A percentile compares a stretch with the other conserved stretches of the same genome.
These are phyloP conservation scores for Phialemoniopsis sp. DNA, from an alignment of 2,329 filamentous ascomycete species.

Conservation along the genomic window DNA sequence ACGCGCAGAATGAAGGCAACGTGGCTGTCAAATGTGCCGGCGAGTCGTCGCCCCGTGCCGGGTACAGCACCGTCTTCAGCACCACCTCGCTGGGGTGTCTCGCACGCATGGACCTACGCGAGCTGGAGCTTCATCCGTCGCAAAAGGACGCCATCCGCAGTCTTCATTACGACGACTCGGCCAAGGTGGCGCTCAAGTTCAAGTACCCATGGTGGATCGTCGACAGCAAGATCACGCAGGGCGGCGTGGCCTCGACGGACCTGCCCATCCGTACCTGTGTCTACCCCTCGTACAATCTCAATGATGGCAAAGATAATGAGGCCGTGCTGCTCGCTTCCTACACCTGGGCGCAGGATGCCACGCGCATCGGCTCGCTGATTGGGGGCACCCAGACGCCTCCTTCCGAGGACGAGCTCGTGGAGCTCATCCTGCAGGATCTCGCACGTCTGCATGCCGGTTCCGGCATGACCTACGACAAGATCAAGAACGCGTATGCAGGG, in stretches of 20 bases:
- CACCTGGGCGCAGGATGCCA: conserved; percentile 24
- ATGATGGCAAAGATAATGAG: conserved; percentile 10
- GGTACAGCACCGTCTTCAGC: conserved; percentile 20
- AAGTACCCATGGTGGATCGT: conserved; percentile 22
- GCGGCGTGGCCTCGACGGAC: conserved; percentile 16
- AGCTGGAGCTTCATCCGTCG: neutral
- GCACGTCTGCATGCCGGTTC: conserved; percentile 4
- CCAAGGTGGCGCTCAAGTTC: conserved; percentile 31
- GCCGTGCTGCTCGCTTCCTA: conserved; percentile 26
- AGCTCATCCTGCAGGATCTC: conserved; percentile 5
- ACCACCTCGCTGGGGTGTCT: conserved; percentile 19
- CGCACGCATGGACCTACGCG: conserved; percentile 19
- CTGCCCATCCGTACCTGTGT: conserved; percentile 16
- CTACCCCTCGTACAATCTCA: conserved; percentile 25
- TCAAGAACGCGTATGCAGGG: no score
- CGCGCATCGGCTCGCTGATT: conserved; percentile 16
- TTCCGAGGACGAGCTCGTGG: conserved; percentile 3
- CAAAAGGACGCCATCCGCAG: conserved; percentile 14
- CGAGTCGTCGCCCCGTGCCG: no score
- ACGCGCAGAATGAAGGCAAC: no score
- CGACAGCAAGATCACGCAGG: neutral
- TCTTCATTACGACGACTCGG: conserved; percentile 20
- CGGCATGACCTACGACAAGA: neutral
- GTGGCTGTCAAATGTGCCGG: no score
- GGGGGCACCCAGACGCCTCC: neutral